phyloP scores from a whole-genome alignment of 176 grass and related monocot species.

The Avena sativa region DNA sequence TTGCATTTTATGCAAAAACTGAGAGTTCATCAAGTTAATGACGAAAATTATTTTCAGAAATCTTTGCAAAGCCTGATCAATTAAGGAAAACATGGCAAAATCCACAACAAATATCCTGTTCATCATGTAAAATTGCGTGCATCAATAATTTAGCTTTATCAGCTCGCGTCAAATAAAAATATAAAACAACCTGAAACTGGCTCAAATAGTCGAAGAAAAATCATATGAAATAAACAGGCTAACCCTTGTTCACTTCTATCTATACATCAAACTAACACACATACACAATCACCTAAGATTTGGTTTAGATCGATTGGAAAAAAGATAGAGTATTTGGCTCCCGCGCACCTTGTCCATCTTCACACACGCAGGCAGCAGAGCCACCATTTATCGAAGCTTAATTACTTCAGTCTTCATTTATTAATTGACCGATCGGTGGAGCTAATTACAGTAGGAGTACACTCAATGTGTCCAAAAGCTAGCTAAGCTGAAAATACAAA shows the following conservation, averaged over 20 bases:
- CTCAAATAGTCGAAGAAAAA: not conserved
- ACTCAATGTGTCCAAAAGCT: not conserved
- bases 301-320: no score
- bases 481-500: not conserved
- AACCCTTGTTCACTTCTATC: not conserved
- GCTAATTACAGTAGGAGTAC: not conserved
- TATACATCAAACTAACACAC: not conserved
- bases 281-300: no score
- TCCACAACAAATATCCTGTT: not conserved
- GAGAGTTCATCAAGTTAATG: not conserved
- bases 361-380: no score
- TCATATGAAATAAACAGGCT: not conserved
- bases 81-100: not conserved
- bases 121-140: not conserved
- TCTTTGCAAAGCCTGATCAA: not conserved
- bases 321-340: no score
- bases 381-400: not conserved
- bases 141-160: not conserved
- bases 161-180: not conserved
- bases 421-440: not conserved
- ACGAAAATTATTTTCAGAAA: not conserved
- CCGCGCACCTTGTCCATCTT: no score
- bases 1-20: not conserved
- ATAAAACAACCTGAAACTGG: not conserved
- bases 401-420: not conserved